Evolutionary conservation across 768 basidiomycete species (phyloP).

Genomic region (Kondoa malvinella): DNA sequence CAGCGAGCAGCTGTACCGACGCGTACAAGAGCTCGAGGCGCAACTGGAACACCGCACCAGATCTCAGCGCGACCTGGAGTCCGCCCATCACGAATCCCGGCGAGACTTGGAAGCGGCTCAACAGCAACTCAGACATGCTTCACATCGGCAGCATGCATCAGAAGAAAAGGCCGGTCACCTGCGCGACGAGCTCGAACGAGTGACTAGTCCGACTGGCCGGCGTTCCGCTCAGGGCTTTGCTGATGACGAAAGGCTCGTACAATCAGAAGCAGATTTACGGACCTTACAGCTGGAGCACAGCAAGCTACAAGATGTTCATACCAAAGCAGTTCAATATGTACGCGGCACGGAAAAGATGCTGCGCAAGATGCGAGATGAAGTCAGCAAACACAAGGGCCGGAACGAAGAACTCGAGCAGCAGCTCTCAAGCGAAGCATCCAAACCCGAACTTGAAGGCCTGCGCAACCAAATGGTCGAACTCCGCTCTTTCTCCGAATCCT

Average conservation of each 20-base stretch:
- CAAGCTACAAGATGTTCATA: conserved; percentile 88
- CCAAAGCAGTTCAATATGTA: conserved; percentile 89
- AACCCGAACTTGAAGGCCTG: conserved; percentile 22
- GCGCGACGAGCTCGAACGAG: conserved; percentile 19
- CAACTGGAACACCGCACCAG: conserved; percentile 69
- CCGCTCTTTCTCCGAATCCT: conserved; percentile 6
- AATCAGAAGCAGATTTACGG: conserved; percentile 44
- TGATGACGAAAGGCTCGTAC: conserved; percentile 7
- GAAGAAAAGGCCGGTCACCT: conserved; percentile 14
- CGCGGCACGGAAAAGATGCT: conserved; percentile 99
- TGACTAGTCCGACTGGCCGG: neutral
- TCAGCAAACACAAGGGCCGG: conserved; percentile 70
- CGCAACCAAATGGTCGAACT: conserved; percentile 20
- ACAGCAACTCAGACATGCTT: conserved; percentile 5
- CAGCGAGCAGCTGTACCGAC: conserved; percentile 23
- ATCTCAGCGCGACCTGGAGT: conserved; percentile 34
- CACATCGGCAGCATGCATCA: neutral
- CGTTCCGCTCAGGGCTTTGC: neutral
- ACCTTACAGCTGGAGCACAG: conserved; percentile 30
- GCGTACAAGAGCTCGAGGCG: conserved; percentile 58
- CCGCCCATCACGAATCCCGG: conserved; percentile 18
- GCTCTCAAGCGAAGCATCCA: conserved; percentile 23
- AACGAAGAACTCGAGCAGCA: conserved; percentile 70
- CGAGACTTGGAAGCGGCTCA: conserved; percentile 14
- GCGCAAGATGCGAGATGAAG: conserved; percentile 84